Percentiles rank a stretch among this genome's conserved stretches.
phyloP scores from a whole-genome alignment of 345 rosid species.

The Lepidium sativum region DNA sequence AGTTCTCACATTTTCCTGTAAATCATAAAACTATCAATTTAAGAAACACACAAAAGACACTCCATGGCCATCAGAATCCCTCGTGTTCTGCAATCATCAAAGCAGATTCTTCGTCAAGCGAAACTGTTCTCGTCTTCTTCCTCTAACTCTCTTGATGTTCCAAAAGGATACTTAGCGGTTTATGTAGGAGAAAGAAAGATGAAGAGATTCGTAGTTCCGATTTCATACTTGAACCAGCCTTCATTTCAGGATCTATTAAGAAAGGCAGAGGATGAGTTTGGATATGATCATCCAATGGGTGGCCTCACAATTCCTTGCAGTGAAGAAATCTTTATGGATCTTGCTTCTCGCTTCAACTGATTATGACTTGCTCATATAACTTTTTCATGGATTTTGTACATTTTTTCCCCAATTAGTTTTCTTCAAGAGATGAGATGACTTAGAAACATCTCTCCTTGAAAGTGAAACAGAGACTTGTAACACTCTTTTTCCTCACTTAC shows the following conservation, averaged over 20 bases:
- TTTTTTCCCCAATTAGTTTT: constrained; percentile 5
- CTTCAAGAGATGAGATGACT: constrained; percentile 23
- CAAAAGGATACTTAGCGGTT: constrained; percentile 38
- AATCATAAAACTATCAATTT: not conserved
- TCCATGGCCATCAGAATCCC: constrained; percentile 25
- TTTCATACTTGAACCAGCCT: constrained; percentile 31
- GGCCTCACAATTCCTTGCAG: constrained; percentile 38
- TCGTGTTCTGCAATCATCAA: constrained; percentile 21
- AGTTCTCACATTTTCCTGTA: not conserved
- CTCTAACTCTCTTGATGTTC: constrained; percentile 27
- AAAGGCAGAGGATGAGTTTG: constrained; percentile 36
- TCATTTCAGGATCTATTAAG: constrained; percentile 31
- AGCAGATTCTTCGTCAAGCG: constrained; percentile 24
- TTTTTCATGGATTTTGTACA: constrained; percentile 10
- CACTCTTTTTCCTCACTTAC: constrained; percentile 24
- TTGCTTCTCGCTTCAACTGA: constrained; percentile 27
- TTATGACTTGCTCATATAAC: not conserved
- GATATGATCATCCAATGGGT: constrained; percentile 36
- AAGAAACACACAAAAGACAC: constrained; percentile 3
- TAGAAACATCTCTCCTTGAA: constrained; percentile 23
- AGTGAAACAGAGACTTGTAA: constrained; percentile 29
- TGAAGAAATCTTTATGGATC: constrained; percentile 30
- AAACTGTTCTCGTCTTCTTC: constrained; percentile 14
- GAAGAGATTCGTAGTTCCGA: constrained; percentile 34
- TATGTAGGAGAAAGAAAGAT: constrained; percentile 32